Evolutionary conservation across 176 grass and related monocot species (phyloP).

Genomic region (Carex cristatella): DNA sequence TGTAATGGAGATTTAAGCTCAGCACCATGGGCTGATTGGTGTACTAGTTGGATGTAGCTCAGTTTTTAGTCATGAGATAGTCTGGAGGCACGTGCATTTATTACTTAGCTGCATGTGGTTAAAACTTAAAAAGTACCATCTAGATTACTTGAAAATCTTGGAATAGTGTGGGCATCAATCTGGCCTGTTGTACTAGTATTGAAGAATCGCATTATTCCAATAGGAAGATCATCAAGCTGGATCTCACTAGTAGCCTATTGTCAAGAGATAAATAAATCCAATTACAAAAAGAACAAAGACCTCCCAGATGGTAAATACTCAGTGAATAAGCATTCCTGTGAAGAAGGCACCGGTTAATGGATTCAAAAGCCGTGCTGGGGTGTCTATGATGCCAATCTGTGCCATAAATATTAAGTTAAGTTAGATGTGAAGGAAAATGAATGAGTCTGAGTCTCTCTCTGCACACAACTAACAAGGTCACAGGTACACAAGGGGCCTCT

Average conservation of each 20-base stretch:
- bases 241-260: conserved; percentile 76
- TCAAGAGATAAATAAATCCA: conserved; percentile 23
- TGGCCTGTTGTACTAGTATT: conserved; percentile 45
- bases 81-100: conserved; percentile 51
- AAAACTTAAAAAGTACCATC: conserved; percentile 37
- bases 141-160: conserved; percentile 67
- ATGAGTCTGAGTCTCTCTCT: no score
- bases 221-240: conserved; percentile 71
- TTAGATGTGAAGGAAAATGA: no score
- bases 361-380: no score
- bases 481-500: no score
- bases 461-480: no score
- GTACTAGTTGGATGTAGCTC: conserved; percentile 69
- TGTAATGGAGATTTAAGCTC: conserved; percentile 12
- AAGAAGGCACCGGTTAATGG: no score
- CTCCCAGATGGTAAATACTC: no score
- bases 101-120: conserved; percentile 43
- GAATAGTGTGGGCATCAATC: conserved; percentile 46
- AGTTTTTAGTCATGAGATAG: conserved; percentile 70
- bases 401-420: no score
- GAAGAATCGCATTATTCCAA: conserved; percentile 76
- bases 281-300: conserved; percentile 10
- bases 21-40: conserved; percentile 43
- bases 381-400: no score
- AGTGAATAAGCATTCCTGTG: no score